A percentile compares a stretch with the other conserved stretches of the same genome.
These are phyloP conservation scores for Lentinula boryana DNA, from an alignment of 768 basidiomycete species.

Conservation along the genomic window DNA sequence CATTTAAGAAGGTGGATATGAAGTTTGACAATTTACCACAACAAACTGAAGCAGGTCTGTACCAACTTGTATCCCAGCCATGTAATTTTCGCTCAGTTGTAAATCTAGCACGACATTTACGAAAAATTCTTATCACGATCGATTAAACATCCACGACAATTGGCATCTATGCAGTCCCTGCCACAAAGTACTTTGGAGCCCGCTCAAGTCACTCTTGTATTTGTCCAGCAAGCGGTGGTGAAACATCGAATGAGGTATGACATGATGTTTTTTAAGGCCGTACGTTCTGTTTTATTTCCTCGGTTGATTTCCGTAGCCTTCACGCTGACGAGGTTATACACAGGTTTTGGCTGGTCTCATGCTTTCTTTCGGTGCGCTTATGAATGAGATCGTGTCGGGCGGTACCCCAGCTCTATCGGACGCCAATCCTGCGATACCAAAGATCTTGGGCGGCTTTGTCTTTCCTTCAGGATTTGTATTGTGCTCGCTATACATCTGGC, in stretches of 20 bases:
- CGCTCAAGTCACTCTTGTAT: neutral
- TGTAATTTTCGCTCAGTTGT: neutral
- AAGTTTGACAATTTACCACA: neutral
- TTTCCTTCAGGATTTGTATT: constrained; percentile 77
- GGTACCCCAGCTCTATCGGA: constrained; percentile 41
- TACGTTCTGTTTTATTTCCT: neutral
- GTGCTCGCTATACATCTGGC: constrained; percentile 25
- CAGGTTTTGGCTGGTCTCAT: constrained; percentile 67
- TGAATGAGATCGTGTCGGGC: constrained; percentile 54
- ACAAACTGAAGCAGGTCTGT: neutral
- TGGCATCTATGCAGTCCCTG: neutral
- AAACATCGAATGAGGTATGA: constrained; percentile 2
- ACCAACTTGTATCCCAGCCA: neutral
- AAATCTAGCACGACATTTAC: neutral
- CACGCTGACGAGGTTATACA: neutral
- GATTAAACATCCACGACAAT: neutral
- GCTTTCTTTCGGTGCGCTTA: constrained; percentile 71
- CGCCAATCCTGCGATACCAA: constrained; percentile 63
- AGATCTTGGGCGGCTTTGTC: constrained; percentile 58
- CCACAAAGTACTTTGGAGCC: constrained; percentile 9
- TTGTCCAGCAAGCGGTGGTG: neutral
- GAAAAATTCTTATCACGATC: neutral
- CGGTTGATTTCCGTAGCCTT: neutral
- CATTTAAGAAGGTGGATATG: neutral
- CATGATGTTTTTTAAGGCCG: constrained; percentile 2